A percentile compares a stretch with the other conserved stretches of the same genome.
These are phyloP conservation scores for Diaporthe helianthi DNA, from an alignment of 2,329 filamentous ascomycete genomes.

Conservation along the genomic window DNA sequence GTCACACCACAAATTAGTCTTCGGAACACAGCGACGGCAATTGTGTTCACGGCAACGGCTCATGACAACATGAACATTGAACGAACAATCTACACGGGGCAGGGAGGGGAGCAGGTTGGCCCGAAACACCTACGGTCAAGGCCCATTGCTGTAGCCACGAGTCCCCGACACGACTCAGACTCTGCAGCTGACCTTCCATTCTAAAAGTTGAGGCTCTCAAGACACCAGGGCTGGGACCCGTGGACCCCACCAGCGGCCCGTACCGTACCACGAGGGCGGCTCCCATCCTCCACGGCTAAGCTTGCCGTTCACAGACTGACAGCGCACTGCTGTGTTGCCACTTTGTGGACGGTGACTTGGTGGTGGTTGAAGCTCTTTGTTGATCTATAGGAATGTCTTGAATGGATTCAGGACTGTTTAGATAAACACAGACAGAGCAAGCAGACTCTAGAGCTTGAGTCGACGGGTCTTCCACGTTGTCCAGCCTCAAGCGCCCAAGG, in stretches of 20 bases:
- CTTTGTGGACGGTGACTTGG: neutral
- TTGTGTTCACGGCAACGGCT: neutral
- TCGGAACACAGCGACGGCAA: neutral
- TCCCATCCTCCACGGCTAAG: neutral
- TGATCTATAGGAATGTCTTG: too few species aligned
- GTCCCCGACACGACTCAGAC: too few species aligned
- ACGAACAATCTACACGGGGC: neutral
- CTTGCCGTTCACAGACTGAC: neutral
- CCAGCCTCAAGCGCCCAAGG: neutral
- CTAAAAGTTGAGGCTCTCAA: neutral
- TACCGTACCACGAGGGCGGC: constrained; percentile 4
- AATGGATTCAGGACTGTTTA: too few species aligned
- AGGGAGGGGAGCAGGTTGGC: neutral
- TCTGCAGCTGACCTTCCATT: too few species aligned
- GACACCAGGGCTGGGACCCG: neutral
- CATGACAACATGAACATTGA: neutral
- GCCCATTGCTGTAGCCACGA: too few species aligned
- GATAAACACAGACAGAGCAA: neutral
- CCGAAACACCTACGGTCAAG: neutral
- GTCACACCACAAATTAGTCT: neutral
- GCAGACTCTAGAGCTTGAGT: too few species aligned
- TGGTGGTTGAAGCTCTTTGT: neutral
- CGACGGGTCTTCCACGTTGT: neutral
- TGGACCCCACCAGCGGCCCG: neutral
- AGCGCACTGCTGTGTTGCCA: neutral